phyloP scores from a whole-genome alignment of 2,329 filamentous ascomycete genomes.

The Ascochyta rabiei region DNA sequence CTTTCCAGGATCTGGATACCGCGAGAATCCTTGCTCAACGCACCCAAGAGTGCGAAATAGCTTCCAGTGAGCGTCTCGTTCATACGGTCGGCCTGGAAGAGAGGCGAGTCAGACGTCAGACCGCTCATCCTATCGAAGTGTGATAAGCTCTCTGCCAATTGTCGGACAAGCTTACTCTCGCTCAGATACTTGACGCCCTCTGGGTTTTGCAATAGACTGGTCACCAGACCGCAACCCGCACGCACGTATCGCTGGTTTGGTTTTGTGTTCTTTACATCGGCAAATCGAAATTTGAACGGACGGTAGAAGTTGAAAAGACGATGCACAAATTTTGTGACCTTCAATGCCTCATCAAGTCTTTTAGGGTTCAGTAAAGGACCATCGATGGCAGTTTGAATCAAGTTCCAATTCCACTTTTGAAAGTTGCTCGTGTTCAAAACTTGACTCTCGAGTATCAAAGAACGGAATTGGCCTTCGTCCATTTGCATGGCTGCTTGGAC shows the following conservation, averaged over 20 bases:
- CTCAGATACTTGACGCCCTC: conserved; percentile 85
- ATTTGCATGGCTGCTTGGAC: conserved; percentile 64
- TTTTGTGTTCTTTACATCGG: conserved; percentile 86
- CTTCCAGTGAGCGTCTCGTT: conserved; percentile 87
- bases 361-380: conserved; percentile 91
- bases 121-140: conserved; percentile 86
- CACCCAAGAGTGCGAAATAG: conserved; percentile 91
- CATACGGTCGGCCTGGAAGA: conserved; percentile 87
- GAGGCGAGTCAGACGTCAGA: conserved; percentile 77
- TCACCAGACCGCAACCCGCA: conserved; percentile 86
- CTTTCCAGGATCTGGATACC: conserved; percentile 89
- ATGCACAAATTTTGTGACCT: conserved; percentile 95
- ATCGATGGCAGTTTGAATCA: conserved; percentile 88
- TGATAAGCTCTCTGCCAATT: conserved; percentile 93
- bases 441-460: conserved; percentile 74
- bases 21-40: conserved; percentile 79
- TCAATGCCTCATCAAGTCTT: conserved; percentile 89
- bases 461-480: conserved; percentile 68
- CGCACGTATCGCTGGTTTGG: conserved; percentile 93
- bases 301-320: conserved; percentile 92
- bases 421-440: conserved; percentile 90
- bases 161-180: conserved; percentile 90
- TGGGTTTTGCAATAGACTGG: conserved; percentile 80
- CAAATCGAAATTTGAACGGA: conserved; percentile 95
- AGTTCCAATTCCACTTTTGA: conserved; percentile 96